phyloP scores from a whole-genome alignment of 2,329 filamentous ascomycete species.

The Aureobasidium pullulans region DNA sequence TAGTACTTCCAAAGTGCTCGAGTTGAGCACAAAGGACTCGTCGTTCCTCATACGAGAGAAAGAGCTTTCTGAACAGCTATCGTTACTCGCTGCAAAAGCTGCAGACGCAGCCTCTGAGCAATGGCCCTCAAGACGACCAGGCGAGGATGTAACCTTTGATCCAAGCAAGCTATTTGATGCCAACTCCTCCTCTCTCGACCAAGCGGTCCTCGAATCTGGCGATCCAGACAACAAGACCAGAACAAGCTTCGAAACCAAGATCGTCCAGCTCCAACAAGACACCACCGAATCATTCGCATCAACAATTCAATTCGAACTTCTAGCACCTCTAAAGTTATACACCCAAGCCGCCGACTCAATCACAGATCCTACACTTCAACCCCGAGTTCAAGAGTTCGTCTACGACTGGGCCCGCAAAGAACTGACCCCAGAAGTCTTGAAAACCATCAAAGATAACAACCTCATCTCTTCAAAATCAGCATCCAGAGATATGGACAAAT shows the following conservation, averaged over 20 bases:
- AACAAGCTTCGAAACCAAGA: not conserved
- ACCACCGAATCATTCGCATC: not conserved
- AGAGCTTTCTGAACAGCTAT: not conserved
- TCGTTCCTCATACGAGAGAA: not conserved
- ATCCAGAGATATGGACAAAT: slow-evolving; percentile 23
- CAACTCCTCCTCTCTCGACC: not conserved
- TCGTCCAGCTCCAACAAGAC: not conserved
- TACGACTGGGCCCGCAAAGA: slow-evolving; percentile 21
- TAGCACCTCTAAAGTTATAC: slow-evolving; percentile 24
- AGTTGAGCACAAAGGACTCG: not conserved
- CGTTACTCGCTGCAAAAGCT: not conserved
- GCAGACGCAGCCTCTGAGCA: not conserved
- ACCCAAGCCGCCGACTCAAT: slow-evolving; percentile 20
- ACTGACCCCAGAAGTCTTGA: slow-evolving; percentile 18
- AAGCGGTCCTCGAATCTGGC: not conserved
- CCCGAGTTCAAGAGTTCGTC: slow-evolving; percentile 21
- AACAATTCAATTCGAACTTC: slow-evolving; percentile 18
- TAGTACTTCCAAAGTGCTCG: not conserved
- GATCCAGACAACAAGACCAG: not conserved
- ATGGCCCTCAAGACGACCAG: not conserved
- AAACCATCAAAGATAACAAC: slow-evolving; percentile 16
- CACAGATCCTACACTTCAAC: slow-evolving; percentile 19
- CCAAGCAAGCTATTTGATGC: not conserved
- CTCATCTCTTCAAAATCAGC: slow-evolving; percentile 18
- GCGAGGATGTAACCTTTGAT: not conserved